Evolutionary conservation across 2,329 filamentous ascomycete genomes (phyloP).

Genomic region (Aspergillus flavus): DNA sequence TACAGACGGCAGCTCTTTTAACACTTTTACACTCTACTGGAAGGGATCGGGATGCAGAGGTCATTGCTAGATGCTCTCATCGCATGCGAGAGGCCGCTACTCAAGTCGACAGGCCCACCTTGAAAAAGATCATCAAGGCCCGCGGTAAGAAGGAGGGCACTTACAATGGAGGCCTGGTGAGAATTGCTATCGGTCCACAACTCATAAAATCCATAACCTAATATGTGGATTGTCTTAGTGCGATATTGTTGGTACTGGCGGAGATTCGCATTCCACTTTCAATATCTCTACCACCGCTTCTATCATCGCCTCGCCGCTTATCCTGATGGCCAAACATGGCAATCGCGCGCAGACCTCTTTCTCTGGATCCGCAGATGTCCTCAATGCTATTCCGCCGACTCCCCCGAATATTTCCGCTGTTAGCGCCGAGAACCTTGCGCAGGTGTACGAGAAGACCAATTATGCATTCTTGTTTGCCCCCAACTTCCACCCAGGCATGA

Average conservation of each 20-base stretch:
- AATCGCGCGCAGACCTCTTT: slow-evolving; percentile 95
- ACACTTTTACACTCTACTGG: slow-evolving; percentile 91
- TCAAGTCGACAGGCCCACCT: slow-evolving; percentile 65
- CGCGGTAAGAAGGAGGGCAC: slow-evolving; percentile 67
- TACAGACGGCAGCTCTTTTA: slow-evolving; percentile 82
- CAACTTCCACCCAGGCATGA: slow-evolving; percentile 95
- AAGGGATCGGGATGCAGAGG: slow-evolving; percentile 79
- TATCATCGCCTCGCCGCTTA: slow-evolving; percentile 82
- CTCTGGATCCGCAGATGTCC: slow-evolving; percentile 90
- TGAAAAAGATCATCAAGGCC: slow-evolving; percentile 63
- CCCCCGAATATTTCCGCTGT: slow-evolving; percentile 75
- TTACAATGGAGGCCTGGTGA: slow-evolving; percentile 82
- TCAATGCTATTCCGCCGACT: slow-evolving; percentile 72
- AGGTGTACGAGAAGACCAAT: slow-evolving; percentile 78
- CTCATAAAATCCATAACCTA: not conserved
- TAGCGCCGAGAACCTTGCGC: slow-evolving; percentile 68
- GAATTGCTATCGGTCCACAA: slow-evolving; percentile 32
- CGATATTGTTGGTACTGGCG: slow-evolving; percentile 96
- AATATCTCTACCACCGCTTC: slow-evolving; percentile 96
- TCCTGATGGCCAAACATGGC: slow-evolving; percentile 91
- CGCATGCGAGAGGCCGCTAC: slow-evolving; percentile 82
- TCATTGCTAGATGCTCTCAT: slow-evolving; percentile 80
- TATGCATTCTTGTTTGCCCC: slow-evolving; percentile 96
- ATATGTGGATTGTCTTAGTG: slow-evolving; percentile 51
- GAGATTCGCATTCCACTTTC: slow-evolving; percentile 96